Evolutionary conservation across 495 filamentous ascomycete genomes (phyloP).

Genomic region (Talaromyces nanjingensis): DNA sequence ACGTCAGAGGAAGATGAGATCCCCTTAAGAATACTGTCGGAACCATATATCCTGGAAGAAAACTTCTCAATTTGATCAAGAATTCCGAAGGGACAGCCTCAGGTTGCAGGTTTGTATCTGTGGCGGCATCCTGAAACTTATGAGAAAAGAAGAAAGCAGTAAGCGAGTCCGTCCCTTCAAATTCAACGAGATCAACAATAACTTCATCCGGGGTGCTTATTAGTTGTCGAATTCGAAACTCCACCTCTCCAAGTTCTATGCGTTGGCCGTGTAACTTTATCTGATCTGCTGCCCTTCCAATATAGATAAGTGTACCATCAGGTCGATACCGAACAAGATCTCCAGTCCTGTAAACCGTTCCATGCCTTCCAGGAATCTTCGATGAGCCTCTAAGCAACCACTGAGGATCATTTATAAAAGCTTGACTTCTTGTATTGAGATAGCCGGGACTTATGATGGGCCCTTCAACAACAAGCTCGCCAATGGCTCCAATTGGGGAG

Average conservation of each 20-base stretch:
- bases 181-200: not conserved
- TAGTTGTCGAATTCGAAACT: constrained; percentile 25
- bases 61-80: not conserved
- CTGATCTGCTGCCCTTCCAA: constrained; percentile 45
- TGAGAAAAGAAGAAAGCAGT: not conserved
- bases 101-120: too few species aligned
- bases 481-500: constrained; percentile 34
- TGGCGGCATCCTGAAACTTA: not conserved
- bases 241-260: constrained; percentile 47
- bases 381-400: not conserved
- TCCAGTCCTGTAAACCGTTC: constrained; percentile 39
- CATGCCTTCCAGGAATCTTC: constrained; percentile 19
- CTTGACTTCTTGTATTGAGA: constrained; percentile 10
- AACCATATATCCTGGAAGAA: constrained; percentile 19
- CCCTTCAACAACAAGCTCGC: constrained; percentile 35
- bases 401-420: constrained; percentile 7
- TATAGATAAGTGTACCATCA: constrained; percentile 21
- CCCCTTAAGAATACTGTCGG: constrained; percentile 10
- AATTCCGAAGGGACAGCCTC: not conserved
- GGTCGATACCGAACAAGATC: constrained; percentile 32
- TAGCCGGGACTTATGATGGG: constrained; percentile 17
- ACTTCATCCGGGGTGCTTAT: not conserved
- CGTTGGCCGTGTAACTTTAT: constrained; percentile 48
- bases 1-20: constrained; percentile 10
- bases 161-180: not conserved